Base-by-base conservation (phyloP, 2,329 filamentous ascomycete species). In the Diaporthe destruens region DNA sequence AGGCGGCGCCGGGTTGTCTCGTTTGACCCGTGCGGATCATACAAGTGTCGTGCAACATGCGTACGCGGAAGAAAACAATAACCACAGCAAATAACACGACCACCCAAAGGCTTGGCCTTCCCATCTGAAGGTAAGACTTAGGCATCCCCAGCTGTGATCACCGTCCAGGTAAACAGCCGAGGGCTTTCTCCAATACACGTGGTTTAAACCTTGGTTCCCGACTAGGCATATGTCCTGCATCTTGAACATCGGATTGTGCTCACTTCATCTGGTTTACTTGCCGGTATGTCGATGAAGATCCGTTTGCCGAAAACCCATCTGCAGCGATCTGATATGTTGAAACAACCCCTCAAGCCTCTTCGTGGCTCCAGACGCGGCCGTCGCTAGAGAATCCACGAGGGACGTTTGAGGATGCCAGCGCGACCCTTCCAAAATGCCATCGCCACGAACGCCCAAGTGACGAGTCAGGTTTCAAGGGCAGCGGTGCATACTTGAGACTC, bases 341-440 rank as follows among this genome's bases (percentile, higher is more conserved):
- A 84, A 84, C 82, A 77, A 74, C 77, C 76, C 76, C 77, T 76
- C 77, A 76, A 76, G 76, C 79, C 77, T 77, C 76, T 73, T 73
- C 72, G 59, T 69, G 76, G 76, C 74, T 75, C 78, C 75, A 81
- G 80, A 81, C 80, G 71, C 72, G 74, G 63, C 76, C 78, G 65
- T 75, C 77, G 73, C 73, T 73, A 72, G 73, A 74, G 76, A 76
- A 75, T 34, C 78, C 78, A 77, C 78, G 67, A 74, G 55, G 74
- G 72, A 49, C 55, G 78, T 80, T 79, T 79, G 78, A 79, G 77
- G 70, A 51, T 73, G 71, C 6, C 47, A 54, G 23, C 57, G 70
- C 69, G 56, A 72, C 59, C 72, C 59, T 74, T 70, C 71, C 54
- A 72, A 71, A 69, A 71, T 71, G 73, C 74, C 74, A 69, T 55